Conservation (phyloP, 2,329 filamentous ascomycete species). For the Ophiostoma populinum region DNA sequence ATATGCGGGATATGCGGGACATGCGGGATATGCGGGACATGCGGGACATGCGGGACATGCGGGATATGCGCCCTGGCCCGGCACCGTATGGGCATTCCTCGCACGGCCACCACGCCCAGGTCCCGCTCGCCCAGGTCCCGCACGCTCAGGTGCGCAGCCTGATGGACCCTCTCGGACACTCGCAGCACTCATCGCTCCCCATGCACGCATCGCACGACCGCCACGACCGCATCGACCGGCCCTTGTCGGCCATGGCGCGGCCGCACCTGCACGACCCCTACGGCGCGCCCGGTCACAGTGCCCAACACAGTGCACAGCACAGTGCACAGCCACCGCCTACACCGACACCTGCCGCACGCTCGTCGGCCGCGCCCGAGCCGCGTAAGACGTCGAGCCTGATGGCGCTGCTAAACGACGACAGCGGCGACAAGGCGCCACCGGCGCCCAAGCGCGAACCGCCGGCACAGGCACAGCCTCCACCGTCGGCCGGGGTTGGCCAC, state of each 20-base stretch:
- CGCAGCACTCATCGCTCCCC: no score
- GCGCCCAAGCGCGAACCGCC: slow-evolving; percentile 25
- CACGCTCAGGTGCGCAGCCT: slow-evolving; percentile 7
- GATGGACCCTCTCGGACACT: slow-evolving; percentile 10
- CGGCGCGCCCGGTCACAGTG: no score
- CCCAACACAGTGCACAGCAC: no score
- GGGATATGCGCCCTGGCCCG: not conserved
- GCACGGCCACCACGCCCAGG: no score
- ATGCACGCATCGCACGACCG: no score
- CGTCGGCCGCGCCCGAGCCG: slow-evolving; percentile 1
- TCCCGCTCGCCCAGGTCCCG: no score
- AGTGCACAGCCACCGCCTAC: slow-evolving; percentile 19
- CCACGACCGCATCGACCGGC: not conserved
- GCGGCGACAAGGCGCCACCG: slow-evolving; percentile 22
- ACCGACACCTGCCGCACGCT: slow-evolving; percentile 19
- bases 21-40: no score
- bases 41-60: no score
- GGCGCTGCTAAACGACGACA: slow-evolving; percentile 43
- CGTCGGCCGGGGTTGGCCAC: slow-evolving; percentile 2
- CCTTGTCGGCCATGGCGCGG: slow-evolving; percentile 13
- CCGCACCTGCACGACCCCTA: slow-evolving; percentile 14
- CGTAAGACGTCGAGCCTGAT: slow-evolving; percentile 46
- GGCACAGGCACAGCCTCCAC: slow-evolving; percentile 6
- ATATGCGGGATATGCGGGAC: no score
- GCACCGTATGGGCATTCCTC: slow-evolving; percentile 2